Base-by-base conservation (phyloP, 306 rosid genomes). In the Dryas alaskensis region DNA sequence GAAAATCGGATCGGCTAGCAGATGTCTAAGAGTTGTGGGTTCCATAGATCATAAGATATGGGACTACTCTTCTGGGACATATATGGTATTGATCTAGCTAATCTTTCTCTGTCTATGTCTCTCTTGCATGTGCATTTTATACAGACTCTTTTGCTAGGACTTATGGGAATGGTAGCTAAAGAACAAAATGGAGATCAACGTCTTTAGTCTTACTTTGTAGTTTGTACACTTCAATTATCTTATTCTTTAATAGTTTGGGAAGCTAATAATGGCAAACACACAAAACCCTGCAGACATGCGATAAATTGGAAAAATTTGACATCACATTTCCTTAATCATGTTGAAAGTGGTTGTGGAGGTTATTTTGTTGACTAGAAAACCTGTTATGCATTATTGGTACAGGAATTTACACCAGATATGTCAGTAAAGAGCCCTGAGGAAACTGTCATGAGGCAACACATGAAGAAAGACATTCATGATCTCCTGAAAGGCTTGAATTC, bases 41-140 rank as follows among this genome's bases (percentile, higher is more conserved):
- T 94, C 97, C 27, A 64, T 84, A 75, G 83, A 88, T 89, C 96
- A 87, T 76, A 90, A 88, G 84, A 80, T 83, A 57, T 87, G 90
- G 69, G 84, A 87, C 22, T 62, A 65, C 80, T 59, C 74, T 16
- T 68, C 76, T 39, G 76, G 87, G 60, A 87, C 84, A 59, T 89
- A 78, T 76, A 83, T 82, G 86, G 98, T 91, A 91, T 70, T 81
- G 58, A 54, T 76, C 67, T 22, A 59, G 48, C 65, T 48, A n/a
- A 46, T 62, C 73, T 50, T 65, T 74, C 50, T 17, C 3, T 72
- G 53, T 74, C 50, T 17, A 3, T 72, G 53, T 39, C 11, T 62
- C 37, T 27, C 63, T 19, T 25, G 37, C 78, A 72, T 72, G 1
- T 48, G 37, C 44, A 60, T 61, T 12, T 12, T 22, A 6, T 51